Conservation (phyloP, 2,329 filamentous ascomycete genomes). For the Acephala macrosclerotiorum region DNA sequence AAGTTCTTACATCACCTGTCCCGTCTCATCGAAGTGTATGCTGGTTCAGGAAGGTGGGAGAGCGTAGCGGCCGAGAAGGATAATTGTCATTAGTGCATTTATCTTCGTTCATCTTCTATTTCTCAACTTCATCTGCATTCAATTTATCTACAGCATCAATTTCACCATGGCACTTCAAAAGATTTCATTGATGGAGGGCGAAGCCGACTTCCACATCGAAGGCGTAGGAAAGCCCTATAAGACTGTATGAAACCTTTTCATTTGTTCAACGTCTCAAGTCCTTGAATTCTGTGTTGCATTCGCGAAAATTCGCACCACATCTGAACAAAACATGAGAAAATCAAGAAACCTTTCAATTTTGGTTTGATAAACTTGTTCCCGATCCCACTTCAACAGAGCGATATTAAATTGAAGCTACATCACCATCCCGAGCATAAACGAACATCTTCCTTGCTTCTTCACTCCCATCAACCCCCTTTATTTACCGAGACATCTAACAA, state of each 20-base stretch:
- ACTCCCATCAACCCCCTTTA: neutral
- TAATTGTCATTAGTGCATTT: neutral
- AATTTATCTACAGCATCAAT: neutral
- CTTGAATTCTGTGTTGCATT: no score
- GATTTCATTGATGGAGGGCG: slow-evolving; percentile 18
- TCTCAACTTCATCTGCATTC: neutral
- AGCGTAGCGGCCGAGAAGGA: neutral
- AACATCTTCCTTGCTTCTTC: neutral
- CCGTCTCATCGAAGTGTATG: slow-evolving; percentile 2
- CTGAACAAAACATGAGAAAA: no score
- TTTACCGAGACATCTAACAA: slow-evolving; percentile 1
- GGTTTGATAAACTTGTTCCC: no score
- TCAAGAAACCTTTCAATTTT: no score
- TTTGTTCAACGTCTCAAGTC: neutral
- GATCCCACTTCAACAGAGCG: no score
- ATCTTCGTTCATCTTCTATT: neutral
- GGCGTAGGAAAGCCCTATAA: slow-evolving; percentile 27
- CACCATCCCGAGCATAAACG: no score
- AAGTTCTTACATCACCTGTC: neutral
- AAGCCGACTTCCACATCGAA: slow-evolving; percentile 24
- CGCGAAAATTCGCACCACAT: no score
- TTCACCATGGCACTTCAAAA: neutral
- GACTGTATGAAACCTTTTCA: slow-evolving; percentile 17
- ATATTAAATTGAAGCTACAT: no score
- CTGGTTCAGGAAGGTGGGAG: slow-evolving; percentile 10